Base-by-base conservation (phyloP, 2,329 filamentous ascomycete genomes). In the Colletotrichum sp. region DNA sequence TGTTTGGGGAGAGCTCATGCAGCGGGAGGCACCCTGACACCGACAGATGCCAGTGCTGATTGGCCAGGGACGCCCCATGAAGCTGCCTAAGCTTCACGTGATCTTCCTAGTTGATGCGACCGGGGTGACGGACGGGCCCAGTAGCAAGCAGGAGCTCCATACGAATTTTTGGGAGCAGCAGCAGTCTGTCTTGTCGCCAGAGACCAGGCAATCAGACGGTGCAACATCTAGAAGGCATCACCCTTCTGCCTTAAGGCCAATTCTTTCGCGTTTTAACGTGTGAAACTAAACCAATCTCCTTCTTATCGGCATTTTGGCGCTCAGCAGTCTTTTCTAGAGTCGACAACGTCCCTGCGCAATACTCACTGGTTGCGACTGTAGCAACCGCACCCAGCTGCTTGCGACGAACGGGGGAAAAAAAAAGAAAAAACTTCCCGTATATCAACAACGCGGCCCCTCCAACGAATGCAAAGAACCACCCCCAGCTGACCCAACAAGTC, bases 401-500 rank as follows among this genome's bases (percentile, higher is more conserved):
- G 70, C 57, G 65, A 57, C 69, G 30, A 43, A 59, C 28, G 14
- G 16, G 26, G 14, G 32, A 10, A 30, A 55, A 67, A 61, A 24
- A 43, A 59, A 67, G 60, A 48, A 71, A 63, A 60, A 39, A 39
- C 36, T 9, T 26, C 43, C 28, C 36, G 36, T 64, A 60, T 67
- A 59, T 67, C 30, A 63, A 63, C 60, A 64, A 75, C 74, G 60
- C 60, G 39, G 55, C 36, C 72, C 67, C 66, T 70, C 60, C 67
- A 34, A 65, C 64, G 59, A 68, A 82, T 81, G 80, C 79, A 79
- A 78, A 79, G 66, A 65, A 75, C 64, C 55, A 66, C 71, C 68
- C 64, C 60, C 76, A 79, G 75, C 78, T 85, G 80, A 84, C 81
- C 67, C 73, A 59, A 78, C 79, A 71, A 79, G 79, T 77, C 72